Evolutionary conservation across 768 basidiomycete genomes (phyloP), one percentile per base, ranked within the genome.

Genomic region (Boletus huronensis): DNA sequence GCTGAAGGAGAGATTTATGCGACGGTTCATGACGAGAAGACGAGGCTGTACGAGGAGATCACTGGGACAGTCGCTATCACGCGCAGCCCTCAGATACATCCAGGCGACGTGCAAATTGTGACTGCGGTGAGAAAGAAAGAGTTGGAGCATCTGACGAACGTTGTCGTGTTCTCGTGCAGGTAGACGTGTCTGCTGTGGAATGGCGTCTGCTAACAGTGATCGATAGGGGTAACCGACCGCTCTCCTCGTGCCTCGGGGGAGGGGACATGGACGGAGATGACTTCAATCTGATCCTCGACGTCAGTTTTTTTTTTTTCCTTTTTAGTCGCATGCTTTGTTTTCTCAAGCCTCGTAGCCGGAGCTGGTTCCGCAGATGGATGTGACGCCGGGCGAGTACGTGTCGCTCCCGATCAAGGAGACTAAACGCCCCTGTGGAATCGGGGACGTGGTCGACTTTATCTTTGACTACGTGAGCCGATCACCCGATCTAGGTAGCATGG

Each of bases 201-300:
- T 47, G 43, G 47, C 2, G 47, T 47, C 41, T 48, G 51, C 53
- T 66, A 40, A 46, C 56, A 1, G 32, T 19, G 25, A 36, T 51
- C 39, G 52, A 21, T 45, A 76, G 74, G 70, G 79, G 79, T 9
- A 35, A 69, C 35, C 72, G 79, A 50, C 66, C 77, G 17, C 55
- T 82, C 13, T 74, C 79, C 1, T 77, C 77, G 11, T 73, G 71
- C 54, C 73, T 82, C 16, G 80, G 80, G 26, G 81, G 80, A 23
- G 81, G 81, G 8, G 80, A 82, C 64, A 65, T 81, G 43, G 80
- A 82, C 57, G 80, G 79, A 5, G 79, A 81, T 50, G 74, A 77
- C 21, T 82, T 78, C 50, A 79, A 79, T 61, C 38, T 80, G n/a
- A 75, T 79, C 43, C 65, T 74, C 35, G 72, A 77, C 51, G 76